Percentiles rank a stretch among this genome's conserved stretches.
Conservation (phyloP, 257 asterid genomes). For the Paraleonurus japonicus region DNA sequence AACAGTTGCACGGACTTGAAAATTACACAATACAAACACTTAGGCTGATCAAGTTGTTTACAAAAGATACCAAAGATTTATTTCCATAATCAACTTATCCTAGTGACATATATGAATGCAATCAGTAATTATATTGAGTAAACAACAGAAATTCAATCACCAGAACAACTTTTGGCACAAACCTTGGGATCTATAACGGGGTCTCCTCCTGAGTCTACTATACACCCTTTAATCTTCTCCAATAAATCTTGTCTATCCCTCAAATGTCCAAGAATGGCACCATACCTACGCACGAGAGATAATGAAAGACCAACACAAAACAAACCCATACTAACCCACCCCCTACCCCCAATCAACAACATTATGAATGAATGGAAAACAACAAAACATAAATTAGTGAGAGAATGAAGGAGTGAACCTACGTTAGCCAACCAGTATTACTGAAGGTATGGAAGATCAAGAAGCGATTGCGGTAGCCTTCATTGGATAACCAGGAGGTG, state of each 20-base stretch:
- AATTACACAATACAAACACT: background rate
- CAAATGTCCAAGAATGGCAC: constrained; percentile 67
- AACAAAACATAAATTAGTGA: background rate
- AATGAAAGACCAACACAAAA: background rate
- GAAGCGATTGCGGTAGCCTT: constrained; percentile 48
- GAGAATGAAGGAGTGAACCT: constrained; percentile 44
- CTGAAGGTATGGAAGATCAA: constrained; percentile 86
- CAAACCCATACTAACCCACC: background rate
- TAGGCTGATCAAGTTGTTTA: background rate
- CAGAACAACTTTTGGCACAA: constrained; percentile 14
- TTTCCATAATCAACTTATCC: background rate
- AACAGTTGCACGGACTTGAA: background rate
- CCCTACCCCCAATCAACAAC: background rate
- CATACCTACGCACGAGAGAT: constrained; percentile 47
- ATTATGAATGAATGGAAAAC: background rate
- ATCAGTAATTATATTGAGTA: background rate
- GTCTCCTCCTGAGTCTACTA: constrained; percentile 92
- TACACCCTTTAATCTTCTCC: constrained; percentile 76
- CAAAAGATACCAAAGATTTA: background rate
- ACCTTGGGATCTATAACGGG: constrained; percentile 88
- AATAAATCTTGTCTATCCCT: constrained; percentile 51
- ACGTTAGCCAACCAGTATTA: constrained; percentile 97
- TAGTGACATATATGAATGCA: background rate
- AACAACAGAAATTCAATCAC: background rate
- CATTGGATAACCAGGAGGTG: constrained; percentile 55